These are phyloP conservation scores for Rhododendron kiyosumense DNA, from an alignment of 148 eudicot species.

Conservation along the genomic window DNA sequence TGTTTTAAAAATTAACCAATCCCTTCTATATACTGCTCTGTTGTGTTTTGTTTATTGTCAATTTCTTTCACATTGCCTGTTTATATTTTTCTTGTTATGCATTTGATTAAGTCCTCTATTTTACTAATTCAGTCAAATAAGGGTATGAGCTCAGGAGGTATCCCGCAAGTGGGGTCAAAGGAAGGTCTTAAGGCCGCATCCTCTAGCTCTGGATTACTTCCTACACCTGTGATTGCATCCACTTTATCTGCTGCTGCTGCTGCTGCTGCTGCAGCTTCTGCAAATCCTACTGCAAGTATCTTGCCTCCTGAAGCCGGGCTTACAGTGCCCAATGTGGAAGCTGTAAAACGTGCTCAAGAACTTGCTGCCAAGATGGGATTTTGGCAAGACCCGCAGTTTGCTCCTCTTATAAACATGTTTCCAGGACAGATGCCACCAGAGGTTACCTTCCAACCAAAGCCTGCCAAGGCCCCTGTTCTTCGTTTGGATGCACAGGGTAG, in stretches of 20 bases:
- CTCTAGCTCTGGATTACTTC: constrained; percentile 28
- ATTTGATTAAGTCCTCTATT: constrained; percentile 9
- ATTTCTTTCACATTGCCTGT: neutral
- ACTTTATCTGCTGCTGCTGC: constrained; percentile 28
- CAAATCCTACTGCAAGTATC: constrained; percentile 29
- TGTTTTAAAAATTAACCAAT: neutral
- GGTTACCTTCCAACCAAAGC: constrained; percentile 66
- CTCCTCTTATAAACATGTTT: constrained; percentile 78
- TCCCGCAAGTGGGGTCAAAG: constrained; percentile 30
- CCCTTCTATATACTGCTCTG: neutral
- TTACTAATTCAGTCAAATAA: constrained; percentile 53
- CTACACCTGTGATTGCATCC: constrained; percentile 33
- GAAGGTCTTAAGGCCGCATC: constrained; percentile 31
- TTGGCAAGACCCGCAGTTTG: constrained; percentile 89
- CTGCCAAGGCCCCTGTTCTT: constrained; percentile 89
- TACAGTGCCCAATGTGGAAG: constrained; percentile 58
- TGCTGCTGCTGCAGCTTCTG: constrained; percentile 31
- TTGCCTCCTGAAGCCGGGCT: constrained; percentile 48
- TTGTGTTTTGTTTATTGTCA: neutral
- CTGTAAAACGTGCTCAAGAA: constrained; percentile 88
- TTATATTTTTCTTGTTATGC: neutral
- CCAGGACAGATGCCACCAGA: constrained; percentile 86
- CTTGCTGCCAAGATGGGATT: constrained; percentile 93
- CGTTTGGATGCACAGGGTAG: constrained; percentile 89
- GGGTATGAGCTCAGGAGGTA: constrained; percentile 30